Evolutionary conservation across 1,284 basidiomycete genomes (phyloP).

Genomic region (Agaricales sp.): DNA sequence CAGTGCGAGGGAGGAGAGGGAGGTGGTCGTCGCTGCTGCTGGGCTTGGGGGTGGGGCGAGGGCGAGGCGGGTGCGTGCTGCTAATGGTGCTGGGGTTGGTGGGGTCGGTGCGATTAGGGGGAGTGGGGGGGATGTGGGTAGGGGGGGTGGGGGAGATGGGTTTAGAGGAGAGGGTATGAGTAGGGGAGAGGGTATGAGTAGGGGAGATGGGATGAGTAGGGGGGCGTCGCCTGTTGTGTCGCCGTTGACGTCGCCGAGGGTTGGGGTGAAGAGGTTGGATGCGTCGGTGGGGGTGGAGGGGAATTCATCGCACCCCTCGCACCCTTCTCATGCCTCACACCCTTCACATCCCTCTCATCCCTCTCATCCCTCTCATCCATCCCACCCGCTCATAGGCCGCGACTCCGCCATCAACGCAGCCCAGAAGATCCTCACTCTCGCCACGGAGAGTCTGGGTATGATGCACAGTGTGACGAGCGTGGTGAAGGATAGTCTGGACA

Average conservation of each 20-base stretch:
- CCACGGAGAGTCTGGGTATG: slow-evolving; percentile 88
- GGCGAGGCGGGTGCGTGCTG: slow-evolving; percentile 8
- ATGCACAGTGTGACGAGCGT: slow-evolving; percentile 79
- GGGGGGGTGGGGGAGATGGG: slow-evolving; percentile 24
- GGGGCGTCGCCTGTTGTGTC: slow-evolving; percentile 20
- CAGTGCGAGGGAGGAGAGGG: not conserved
- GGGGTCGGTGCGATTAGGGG: slow-evolving; percentile 9
- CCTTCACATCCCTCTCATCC: not conserved
- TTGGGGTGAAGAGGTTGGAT: slow-evolving; percentile 5
- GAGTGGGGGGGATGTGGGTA: slow-evolving; percentile 25
- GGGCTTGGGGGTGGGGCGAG: slow-evolving; percentile 12
- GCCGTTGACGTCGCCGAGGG: slow-evolving; percentile 17
- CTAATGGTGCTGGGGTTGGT: slow-evolving; percentile 2
- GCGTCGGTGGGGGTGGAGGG: not conserved
- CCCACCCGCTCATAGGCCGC: slow-evolving; percentile 19
- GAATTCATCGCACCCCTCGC: not conserved
- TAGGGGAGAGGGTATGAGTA: slow-evolving; percentile 12
- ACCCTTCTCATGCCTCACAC: not conserved
- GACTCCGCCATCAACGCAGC: slow-evolving; percentile 42
- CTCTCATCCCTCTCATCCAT: not conserved
- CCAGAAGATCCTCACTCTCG: slow-evolving; percentile 73
- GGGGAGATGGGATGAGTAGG: slow-evolving; percentile 12
- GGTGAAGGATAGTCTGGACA: slow-evolving; percentile 80
- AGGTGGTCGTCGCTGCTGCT: slow-evolving; percentile 1
- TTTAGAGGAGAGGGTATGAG: slow-evolving; percentile 12